Evolutionary conservation across 257 asterid species (phyloP).

Genomic region (Nicotiana knightiana): DNA sequence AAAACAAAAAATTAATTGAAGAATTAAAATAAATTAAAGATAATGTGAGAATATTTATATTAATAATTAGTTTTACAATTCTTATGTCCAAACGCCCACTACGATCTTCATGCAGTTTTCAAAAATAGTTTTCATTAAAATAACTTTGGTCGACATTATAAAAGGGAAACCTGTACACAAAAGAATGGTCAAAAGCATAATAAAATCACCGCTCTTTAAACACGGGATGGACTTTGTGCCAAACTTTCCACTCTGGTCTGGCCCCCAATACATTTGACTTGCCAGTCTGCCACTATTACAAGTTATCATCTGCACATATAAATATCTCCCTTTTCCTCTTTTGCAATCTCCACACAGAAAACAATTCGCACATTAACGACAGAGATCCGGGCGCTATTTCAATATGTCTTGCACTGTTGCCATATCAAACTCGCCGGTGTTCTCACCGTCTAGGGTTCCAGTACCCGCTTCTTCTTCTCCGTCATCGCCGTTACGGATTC

Average conservation of each 20-base stretch:
- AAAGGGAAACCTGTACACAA: not conserved
- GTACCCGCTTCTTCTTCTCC: slow-evolving; percentile 27
- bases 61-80: too few relatives aligned
- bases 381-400: not conserved
- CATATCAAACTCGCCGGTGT: slow-evolving; percentile 58
- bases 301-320: not conserved
- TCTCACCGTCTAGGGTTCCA: slow-evolving; percentile 32
- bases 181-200: slow-evolving; percentile 9
- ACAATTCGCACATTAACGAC: slow-evolving; percentile 22
- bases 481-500: slow-evolving; percentile 47
- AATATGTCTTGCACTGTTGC: slow-evolving; percentile 45
- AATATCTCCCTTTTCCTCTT: not conserved
- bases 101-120: too few relatives aligned
- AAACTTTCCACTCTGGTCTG: slow-evolving; percentile 4
- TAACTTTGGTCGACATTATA: too few relatives aligned
- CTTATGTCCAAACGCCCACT: too few relatives aligned
- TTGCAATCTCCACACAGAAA: not conserved
- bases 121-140: too few relatives aligned
- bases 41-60: too few relatives aligned
- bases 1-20: too few relatives aligned
- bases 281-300: not conserved
- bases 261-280: not conserved
- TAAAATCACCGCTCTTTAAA: slow-evolving; percentile 11
- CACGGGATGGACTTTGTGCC: slow-evolving; percentile 27
- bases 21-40: too few relatives aligned